phyloP scores from a whole-genome alignment of 305 asterid genomes.

The Solanum aculeatissimum region DNA sequence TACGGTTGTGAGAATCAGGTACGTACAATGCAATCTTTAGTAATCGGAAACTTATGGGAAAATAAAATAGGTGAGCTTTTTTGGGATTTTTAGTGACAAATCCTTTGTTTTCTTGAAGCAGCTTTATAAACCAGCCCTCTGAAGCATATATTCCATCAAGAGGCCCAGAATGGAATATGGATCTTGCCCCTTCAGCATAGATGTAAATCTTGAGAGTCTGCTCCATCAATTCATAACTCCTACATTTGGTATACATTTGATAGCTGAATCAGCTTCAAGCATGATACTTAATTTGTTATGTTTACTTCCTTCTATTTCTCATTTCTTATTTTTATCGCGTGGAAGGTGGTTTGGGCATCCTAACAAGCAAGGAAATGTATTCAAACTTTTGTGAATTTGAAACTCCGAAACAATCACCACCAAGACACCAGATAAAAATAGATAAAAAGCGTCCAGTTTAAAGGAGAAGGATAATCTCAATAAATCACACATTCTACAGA shows the following conservation, averaged over 20 bases:
- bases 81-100: conserved; percentile 49
- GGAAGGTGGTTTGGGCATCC: not conserved
- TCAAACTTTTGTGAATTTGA: not conserved
- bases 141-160: conserved; percentile 88
- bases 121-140: conserved; percentile 97
- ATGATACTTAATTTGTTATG: not conserved
- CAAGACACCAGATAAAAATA: not conserved
- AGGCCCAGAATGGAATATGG: conserved; percentile 66
- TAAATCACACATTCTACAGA: not conserved
- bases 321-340: not conserved
- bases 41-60: conserved; percentile 65
- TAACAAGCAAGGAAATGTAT: not conserved
- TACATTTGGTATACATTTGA: conserved; percentile 15
- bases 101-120: conserved; percentile 40
- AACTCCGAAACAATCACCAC: not conserved
- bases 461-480: not conserved
- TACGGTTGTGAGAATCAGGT: conserved; percentile 49
- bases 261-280: not conserved
- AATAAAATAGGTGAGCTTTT: conserved; percentile 78
- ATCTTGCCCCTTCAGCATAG: conserved; percentile 60
- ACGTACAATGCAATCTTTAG: conserved; percentile 52
- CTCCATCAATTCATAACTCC: conserved; percentile 96
- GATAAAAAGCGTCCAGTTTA: not conserved
- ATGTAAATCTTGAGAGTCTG: conserved; percentile 66
- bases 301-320: not conserved